Base-by-base conservation (phyloP, 108 stramenopile genomes). In the Pelagomonas calceolata region DNA sequence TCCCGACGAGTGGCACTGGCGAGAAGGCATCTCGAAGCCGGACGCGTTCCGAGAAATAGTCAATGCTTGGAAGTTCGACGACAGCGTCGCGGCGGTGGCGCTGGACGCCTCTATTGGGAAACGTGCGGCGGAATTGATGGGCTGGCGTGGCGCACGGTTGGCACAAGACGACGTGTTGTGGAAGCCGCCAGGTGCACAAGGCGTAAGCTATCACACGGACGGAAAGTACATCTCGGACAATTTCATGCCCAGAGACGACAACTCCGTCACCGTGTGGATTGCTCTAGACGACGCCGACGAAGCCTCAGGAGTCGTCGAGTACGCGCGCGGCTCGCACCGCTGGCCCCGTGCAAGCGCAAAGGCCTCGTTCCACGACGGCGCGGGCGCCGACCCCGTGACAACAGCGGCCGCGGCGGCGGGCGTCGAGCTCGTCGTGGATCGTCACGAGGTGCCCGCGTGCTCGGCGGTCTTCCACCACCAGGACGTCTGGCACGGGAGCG, bases 1-100 rank as follows among this genome's bases (percentile, higher is more conserved):
- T 68, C 88, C 88, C 4, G 86, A 89, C 68, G 88, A 89, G 75
- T 84, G 83, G 82, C 86, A 89, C 76, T 89, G 86, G 86, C 68
- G 82, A 51, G 68, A 77, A 29, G 82, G 80, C 29, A 79, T 85
- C 21, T 73, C 71, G 46, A 45, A 43, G 45, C 71, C 70, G 17
- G 36, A 76, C 33, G 82, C 70, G 12, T 73, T 84, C 31, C 67
- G 84, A 64, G 84, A 89, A 67, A 85, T 89, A 5, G 84, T 85
- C 64, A 89, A 89, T 70, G 74, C 74, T 3, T 89, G 86, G 86
- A 89, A 89, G 73, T 51, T 82, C 32, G 72, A 74, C 51, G 45
- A 71, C 5, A 44, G 44, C 17, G 76, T 89, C 43, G 84, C 85
- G 18, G 37, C 65, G 9, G 66, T 86, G n/a, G 86, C 86, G 10